Percentiles rank a stretch among this genome's conserved stretches.
These are phyloP conservation scores for Leucoagaricus sp. DNA, from an alignment of 1,284 basidiomycete species.

Conservation along the genomic window DNA sequence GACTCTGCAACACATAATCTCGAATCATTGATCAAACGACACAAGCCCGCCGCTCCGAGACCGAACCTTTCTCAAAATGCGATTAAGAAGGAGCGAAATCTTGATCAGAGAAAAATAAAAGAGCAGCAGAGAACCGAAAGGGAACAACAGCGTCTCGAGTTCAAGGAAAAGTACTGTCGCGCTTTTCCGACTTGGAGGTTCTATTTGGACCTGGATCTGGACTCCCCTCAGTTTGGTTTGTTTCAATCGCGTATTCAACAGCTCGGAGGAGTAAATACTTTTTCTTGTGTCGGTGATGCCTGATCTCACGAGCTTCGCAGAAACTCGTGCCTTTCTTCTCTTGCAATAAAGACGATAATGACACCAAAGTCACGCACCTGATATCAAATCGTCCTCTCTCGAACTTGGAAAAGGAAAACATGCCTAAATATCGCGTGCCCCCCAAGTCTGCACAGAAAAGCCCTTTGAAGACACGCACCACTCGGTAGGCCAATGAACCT, in stretches of 20 bases:
- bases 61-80: constrained; percentile 12
- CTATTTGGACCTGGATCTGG: too few species aligned
- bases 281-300: constrained; percentile 1
- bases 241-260: constrained; percentile 59
- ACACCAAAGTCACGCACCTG: constrained; percentile 82
- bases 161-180: constrained; percentile 80
- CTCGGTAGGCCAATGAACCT: constrained; percentile 45
- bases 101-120: constrained; percentile 20
- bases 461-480: constrained; percentile 60
- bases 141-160: constrained; percentile 69
- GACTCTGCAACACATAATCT: constrained; percentile 8
- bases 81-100: constrained; percentile 21
- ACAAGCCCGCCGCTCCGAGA: constrained; percentile 23
- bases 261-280: constrained; percentile 74
- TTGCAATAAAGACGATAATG: too few species aligned
- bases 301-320: constrained; percentile 38
- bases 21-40: constrained; percentile 31
- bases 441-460: constrained; percentile 44
- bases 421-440: constrained; percentile 22
- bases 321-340: constrained; percentile 87
- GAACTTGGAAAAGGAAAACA: constrained; percentile 21
- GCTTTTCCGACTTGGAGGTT: constrained; percentile 86
- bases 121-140: constrained; percentile 45
- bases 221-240: constrained; percentile 44
- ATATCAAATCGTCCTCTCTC: constrained; percentile 65